Conservation (phyloP, 108 stramenopile species). For the Schizochytrium sp. region DNA sequence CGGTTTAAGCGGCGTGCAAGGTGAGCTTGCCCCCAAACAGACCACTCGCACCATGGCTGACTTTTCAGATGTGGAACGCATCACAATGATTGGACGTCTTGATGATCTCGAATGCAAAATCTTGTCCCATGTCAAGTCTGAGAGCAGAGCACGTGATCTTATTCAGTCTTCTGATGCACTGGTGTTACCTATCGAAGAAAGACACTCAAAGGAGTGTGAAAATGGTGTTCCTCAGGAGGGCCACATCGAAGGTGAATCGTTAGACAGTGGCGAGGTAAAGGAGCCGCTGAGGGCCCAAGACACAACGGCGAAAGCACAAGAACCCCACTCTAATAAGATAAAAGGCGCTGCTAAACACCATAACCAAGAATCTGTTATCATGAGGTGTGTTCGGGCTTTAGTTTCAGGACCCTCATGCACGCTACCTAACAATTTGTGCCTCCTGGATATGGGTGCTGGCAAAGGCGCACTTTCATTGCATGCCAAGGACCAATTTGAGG, state of each 20-base stretch:
- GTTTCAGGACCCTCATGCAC: not conserved
- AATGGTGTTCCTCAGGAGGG: too few relatives aligned
- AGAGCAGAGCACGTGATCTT: not conserved
- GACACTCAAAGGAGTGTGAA: too few relatives aligned
- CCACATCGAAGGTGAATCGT: too few relatives aligned
- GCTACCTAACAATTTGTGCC: not conserved
- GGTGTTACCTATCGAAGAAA: too few relatives aligned
- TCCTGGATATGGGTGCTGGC: constrained; percentile 53
- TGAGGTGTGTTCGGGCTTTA: not conserved
- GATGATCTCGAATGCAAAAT: not conserved
- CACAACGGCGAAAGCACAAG: not conserved
- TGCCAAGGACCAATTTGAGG: not conserved
- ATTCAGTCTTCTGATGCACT: not conserved
- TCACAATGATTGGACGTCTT: not conserved
- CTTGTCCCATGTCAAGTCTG: not conserved
- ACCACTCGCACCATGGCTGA: not conserved
- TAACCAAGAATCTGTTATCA: constrained; percentile 24
- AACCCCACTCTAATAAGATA: not conserved
- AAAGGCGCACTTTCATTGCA: constrained; percentile 46
- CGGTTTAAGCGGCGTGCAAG: not conserved
- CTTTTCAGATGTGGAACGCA: not conserved
- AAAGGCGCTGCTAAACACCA: not conserved
- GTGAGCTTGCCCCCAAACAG: not conserved
- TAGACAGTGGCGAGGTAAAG: not conserved
- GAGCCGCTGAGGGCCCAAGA: not conserved